Percentiles rank a stretch among this genome's conserved stretches.
Evolutionary conservation across 805 yeast genomes (phyloP).

Genomic region (Lipomyces spencermartinsiae): DNA sequence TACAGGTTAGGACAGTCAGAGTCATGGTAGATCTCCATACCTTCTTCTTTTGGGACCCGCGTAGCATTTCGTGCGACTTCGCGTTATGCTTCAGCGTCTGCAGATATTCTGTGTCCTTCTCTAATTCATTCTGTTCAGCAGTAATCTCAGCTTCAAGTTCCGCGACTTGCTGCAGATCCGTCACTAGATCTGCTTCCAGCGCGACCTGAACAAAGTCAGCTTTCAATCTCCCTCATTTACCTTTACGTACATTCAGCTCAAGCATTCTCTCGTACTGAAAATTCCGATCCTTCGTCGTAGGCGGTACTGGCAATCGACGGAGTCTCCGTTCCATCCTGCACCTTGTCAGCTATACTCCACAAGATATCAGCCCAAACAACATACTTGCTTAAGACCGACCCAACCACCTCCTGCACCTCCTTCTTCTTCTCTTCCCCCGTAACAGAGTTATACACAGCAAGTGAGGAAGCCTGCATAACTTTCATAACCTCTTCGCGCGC

Average conservation of each 20-base stretch:
- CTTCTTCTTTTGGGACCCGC: constrained; percentile 29
- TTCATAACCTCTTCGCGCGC: constrained; percentile 26
- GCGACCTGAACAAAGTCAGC: constrained; percentile 13
- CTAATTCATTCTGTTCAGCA: constrained; percentile 22
- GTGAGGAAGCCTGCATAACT: constrained; percentile 20
- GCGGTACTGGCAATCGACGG: constrained; percentile 30
- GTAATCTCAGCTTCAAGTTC: constrained; percentile 27
- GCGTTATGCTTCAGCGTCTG: constrained; percentile 27
- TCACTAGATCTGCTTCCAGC: constrained; percentile 20
- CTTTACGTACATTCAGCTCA: constrained; percentile 25
- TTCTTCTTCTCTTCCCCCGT: constrained; percentile 18
- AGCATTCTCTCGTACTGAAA: constrained; percentile 31
- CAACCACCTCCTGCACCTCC: constrained; percentile 26
- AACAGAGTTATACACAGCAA: constrained; percentile 19
- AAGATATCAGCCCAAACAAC: too few species aligned
- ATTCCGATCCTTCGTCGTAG: constrained; percentile 25
- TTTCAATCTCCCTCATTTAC: neutral
- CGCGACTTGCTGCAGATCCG: constrained; percentile 22
- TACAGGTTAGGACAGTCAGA: neutral
- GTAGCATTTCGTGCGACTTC: constrained; percentile 22
- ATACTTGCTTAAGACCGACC: constrained; percentile 13
- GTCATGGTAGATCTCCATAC: constrained; percentile 7
- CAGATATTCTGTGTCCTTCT: constrained; percentile 22
- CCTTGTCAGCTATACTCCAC: neutral
- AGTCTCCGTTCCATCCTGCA: constrained; percentile 25